phyloP scores from a whole-genome alignment of 768 basidiomycete genomes.

The Serendipita vermifera region DNA sequence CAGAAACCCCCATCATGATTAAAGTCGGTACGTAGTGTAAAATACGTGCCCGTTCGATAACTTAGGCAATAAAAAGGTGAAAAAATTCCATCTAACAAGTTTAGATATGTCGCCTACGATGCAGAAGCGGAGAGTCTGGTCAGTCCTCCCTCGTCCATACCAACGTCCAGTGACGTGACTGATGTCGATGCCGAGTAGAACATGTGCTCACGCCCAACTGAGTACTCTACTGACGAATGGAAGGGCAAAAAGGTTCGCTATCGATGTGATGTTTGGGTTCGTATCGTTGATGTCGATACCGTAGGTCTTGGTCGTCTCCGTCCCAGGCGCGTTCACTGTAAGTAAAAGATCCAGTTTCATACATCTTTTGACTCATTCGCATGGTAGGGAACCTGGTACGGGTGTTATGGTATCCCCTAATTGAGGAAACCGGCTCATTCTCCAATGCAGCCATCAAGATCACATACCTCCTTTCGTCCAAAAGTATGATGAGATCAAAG shows the following conservation, averaged over 20 bases:
- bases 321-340: background rate
- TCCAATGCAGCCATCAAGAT: slow-evolving; percentile 28
- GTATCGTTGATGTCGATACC: too few species aligned
- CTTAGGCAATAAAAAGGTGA: too few species aligned
- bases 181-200: background rate
- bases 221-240: background rate
- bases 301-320: slow-evolving; percentile 1
- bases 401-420: background rate
- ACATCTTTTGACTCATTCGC: background rate
- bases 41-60: too few species aligned
- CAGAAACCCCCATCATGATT: too few species aligned
- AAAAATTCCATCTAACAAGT: background rate
- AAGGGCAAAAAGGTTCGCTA: slow-evolving; percentile 1
- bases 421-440: background rate
- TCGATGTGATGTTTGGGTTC: too few species aligned
- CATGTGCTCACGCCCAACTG: background rate
- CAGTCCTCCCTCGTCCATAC: background rate
- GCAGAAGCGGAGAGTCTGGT: background rate
- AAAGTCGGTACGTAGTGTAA: too few species aligned
- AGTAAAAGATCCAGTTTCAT: background rate
- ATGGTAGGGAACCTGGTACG: slow-evolving; percentile 4
- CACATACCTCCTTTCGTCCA: slow-evolving; percentile 47
- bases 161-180: background rate
- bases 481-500: slow-evolving; percentile 55
- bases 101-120: slow-evolving; percentile 7